A percentile compares a stretch with the other conserved stretches of the same genome.
phyloP scores from a whole-genome alignment of 2,329 filamentous ascomycete genomes.

The Fusarium sp. region DNA sequence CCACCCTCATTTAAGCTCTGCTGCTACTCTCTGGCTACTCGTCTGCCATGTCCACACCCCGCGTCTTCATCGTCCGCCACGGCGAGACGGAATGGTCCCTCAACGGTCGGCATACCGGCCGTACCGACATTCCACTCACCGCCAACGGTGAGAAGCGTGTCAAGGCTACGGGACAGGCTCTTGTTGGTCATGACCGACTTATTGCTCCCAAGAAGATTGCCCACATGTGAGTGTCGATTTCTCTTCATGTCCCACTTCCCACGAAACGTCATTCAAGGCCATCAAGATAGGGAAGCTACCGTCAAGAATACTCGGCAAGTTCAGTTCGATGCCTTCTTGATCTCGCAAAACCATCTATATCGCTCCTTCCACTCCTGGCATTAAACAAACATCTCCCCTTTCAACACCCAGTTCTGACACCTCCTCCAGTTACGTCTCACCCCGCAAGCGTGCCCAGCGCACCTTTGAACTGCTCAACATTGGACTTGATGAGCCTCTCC shows the following conservation, averaged over 20 bases:
- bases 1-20: background rate
- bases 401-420: background rate
- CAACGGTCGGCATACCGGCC: conserved; percentile 85
- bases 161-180: conserved; percentile 80
- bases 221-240: conserved; percentile 72
- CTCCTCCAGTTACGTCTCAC: conserved; percentile 79
- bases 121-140: conserved; percentile 88
- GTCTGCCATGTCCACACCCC: conserved; percentile 63
- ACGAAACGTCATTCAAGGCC: background rate
- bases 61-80: conserved; percentile 87
- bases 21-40: background rate
- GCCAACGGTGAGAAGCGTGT: conserved; percentile 82
- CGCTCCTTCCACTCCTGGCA: background rate
- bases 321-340: background rate
- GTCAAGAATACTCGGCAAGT: background rate
- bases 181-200: conserved; percentile 85
- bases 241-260: background rate
- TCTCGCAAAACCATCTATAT: background rate
- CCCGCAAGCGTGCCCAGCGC: conserved; percentile 83
- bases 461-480: conserved; percentile 91
- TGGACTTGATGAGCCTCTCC: conserved; percentile 74
- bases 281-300: background rate
- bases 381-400: background rate
- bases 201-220: conserved; percentile 85
- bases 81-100: conserved; percentile 97